These are phyloP conservation scores for Naegleria gruberi DNA, from an alignment of 208 protist species.

Conservation along the genomic window DNA sequence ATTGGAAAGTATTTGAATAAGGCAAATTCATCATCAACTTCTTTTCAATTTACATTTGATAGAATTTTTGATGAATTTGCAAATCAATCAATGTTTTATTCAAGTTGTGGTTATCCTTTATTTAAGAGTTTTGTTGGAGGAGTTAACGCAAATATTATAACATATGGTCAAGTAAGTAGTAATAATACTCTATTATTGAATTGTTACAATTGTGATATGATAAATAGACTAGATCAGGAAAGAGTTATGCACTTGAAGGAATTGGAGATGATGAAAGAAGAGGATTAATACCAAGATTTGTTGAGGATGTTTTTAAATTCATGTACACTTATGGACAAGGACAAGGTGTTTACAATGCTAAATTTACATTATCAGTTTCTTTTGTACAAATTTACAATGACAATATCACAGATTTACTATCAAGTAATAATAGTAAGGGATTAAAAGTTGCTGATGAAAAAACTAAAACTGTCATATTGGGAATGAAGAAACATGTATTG, in stretches of 20 bases:
- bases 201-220: too few relatives aligned
- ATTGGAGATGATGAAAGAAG: not conserved
- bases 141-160: not conserved
- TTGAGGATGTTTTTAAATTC: not conserved
- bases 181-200: too few relatives aligned
- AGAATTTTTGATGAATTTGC: slow-evolving; percentile 3
- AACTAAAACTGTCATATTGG: not conserved
- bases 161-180: not conserved
- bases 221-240: slow-evolving; percentile 10
- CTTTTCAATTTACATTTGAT: slow-evolving; percentile 12
- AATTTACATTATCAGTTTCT: not conserved
- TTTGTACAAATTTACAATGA: slow-evolving; percentile 13
- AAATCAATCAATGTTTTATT: slow-evolving; percentile 9
- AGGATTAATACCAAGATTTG: not conserved
- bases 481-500: not conserved
- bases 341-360: not conserved
- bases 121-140: not conserved
- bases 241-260: not conserved
- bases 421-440: not conserved
- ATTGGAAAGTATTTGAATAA: not conserved
- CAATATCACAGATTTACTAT: not conserved
- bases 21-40: not conserved
- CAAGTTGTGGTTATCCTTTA: not conserved
- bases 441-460: slow-evolving; percentile 19
- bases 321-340: not conserved